Percentiles rank a stretch among this genome's conserved stretches.
Conservation (phyloP, 2,329 filamentous ascomycete species). For the Curvularia spicifera region DNA sequence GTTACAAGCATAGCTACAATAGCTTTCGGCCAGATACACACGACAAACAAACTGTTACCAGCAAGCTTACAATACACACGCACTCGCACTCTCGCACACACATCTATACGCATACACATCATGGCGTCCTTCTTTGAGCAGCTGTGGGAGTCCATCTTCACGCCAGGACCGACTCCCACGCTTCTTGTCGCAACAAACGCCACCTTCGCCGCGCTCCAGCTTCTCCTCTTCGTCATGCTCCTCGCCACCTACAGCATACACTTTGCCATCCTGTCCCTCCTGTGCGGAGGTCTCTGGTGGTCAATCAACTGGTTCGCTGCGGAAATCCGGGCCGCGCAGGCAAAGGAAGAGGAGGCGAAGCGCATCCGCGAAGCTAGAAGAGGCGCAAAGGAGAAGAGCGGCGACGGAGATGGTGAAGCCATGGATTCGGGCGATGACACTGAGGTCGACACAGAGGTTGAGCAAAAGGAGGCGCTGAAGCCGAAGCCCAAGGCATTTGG, state of each 20-base stretch:
- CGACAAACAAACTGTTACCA: not conserved
- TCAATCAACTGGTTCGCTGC: constrained; percentile 95
- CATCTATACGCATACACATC: constrained; percentile 1
- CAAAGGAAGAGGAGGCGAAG: constrained; percentile 58
- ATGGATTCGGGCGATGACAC: constrained; percentile 56
- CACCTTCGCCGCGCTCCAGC: constrained; percentile 84
- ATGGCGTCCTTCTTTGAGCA: constrained; percentile 68
- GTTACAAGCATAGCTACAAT: constrained; percentile 11
- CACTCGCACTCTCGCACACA: not conserved
- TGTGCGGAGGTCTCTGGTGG: constrained; percentile 86
- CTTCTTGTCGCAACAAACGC: constrained; percentile 89
- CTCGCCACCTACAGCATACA: constrained; percentile 85
- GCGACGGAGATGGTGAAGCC: constrained; percentile 42
- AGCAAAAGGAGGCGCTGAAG: constrained; percentile 36
- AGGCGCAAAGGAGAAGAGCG: constrained; percentile 51
- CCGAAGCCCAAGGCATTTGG: constrained; percentile 23
- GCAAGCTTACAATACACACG: not conserved
- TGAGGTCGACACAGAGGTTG: constrained; percentile 52
- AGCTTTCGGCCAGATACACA: constrained; percentile 15
- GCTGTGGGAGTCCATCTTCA: constrained; percentile 93
- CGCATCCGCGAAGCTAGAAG: constrained; percentile 50
- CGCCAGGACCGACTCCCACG: constrained; percentile 84
- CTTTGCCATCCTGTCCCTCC: constrained; percentile 79
- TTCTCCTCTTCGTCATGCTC: constrained; percentile 77
- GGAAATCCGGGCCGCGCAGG: constrained; percentile 61